Conservation (phyloP, 129 eudicot genomes). For the Escallonia herrerae region DNA sequence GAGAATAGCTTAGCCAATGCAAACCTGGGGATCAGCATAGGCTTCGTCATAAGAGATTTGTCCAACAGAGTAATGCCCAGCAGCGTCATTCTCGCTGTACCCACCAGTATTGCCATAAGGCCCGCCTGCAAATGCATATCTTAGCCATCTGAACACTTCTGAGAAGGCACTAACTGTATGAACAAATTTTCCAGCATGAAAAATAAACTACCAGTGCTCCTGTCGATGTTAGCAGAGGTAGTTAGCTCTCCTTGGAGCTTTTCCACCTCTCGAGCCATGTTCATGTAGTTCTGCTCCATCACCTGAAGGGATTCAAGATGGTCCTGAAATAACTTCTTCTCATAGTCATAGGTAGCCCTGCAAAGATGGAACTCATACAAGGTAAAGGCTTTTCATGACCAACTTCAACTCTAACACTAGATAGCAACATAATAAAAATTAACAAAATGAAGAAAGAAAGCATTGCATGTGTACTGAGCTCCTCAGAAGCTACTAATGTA, state of each 20-base stretch:
- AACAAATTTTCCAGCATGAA: background rate
- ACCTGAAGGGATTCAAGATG: slow-evolving; percentile 97
- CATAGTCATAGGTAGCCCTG: slow-evolving; percentile 86
- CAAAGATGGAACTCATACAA: slow-evolving; percentile 10
- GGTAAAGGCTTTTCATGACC: background rate
- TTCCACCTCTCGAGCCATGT: slow-evolving; percentile 92
- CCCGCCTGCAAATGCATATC: slow-evolving; percentile 25
- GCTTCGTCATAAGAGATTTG: slow-evolving; percentile 35
- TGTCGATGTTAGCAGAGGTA: slow-evolving; percentile 65
- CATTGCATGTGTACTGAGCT: no score
- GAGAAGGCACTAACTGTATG: background rate
- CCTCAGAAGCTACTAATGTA: background rate
- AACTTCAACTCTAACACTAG: background rate
- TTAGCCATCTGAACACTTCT: background rate
- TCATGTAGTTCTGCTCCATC: slow-evolving; percentile 91
- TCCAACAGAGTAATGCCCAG: slow-evolving; percentile 45
- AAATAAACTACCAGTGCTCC: slow-evolving; percentile 45
- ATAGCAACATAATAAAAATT: background rate
- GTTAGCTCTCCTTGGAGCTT: slow-evolving; percentile 74
- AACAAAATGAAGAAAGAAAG: background rate
- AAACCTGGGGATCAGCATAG: slow-evolving; percentile 63
- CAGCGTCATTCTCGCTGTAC: slow-evolving; percentile 43
- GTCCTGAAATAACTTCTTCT: slow-evolving; percentile 75
- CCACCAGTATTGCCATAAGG: slow-evolving; percentile 61
- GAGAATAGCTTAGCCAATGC: background rate